These are phyloP conservation scores for Gryganskiella cystojenkinii DNA, from an alignment of 192 early-diverging fungal species.

Conservation along the genomic window DNA sequence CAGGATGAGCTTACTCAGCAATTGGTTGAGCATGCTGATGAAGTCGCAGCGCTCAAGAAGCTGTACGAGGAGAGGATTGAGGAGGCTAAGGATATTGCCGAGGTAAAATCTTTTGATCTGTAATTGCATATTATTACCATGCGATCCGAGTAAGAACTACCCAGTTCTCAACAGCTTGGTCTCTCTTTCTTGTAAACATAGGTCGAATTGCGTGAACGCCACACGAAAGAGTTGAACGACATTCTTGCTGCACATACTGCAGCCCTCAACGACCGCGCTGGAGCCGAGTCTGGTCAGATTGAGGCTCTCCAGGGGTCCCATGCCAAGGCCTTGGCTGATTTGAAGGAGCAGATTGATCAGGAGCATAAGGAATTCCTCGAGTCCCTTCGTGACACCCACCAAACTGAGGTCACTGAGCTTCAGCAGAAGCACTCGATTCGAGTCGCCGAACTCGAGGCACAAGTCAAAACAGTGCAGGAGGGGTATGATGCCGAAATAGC, in stretches of 20 bases:
- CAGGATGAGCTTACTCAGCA: slow-evolving; percentile 31
- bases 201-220: slow-evolving; percentile 29
- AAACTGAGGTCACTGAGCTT: slow-evolving; percentile 21
- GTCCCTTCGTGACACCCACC: slow-evolving; percentile 21
- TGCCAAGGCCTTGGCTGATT: slow-evolving; percentile 26
- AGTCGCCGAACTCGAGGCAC: slow-evolving; percentile 21
- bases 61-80: slow-evolving; percentile 37
- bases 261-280: slow-evolving; percentile 41
- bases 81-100: slow-evolving; percentile 39
- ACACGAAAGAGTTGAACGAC: slow-evolving; percentile 28
- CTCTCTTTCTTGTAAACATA: not conserved
- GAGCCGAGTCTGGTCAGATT: slow-evolving; percentile 42
- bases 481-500: slow-evolving; percentile 33
- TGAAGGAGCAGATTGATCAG: slow-evolving; percentile 37
- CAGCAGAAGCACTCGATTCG: slow-evolving; percentile 26
- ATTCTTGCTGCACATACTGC: slow-evolving; percentile 40
- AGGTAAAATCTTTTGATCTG: slow-evolving; percentile 10
- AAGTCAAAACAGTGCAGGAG: slow-evolving; percentile 35
- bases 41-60: slow-evolving; percentile 28
- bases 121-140: too few species aligned
- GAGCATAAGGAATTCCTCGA: slow-evolving; percentile 39
- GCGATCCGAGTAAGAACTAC: too few species aligned
- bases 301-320: slow-evolving; percentile 39
- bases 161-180: too few species aligned
- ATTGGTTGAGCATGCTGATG: slow-evolving; percentile 26